Conservation (phyloP, 177 flowering plant species). For the Vitis hybrid region DNA sequence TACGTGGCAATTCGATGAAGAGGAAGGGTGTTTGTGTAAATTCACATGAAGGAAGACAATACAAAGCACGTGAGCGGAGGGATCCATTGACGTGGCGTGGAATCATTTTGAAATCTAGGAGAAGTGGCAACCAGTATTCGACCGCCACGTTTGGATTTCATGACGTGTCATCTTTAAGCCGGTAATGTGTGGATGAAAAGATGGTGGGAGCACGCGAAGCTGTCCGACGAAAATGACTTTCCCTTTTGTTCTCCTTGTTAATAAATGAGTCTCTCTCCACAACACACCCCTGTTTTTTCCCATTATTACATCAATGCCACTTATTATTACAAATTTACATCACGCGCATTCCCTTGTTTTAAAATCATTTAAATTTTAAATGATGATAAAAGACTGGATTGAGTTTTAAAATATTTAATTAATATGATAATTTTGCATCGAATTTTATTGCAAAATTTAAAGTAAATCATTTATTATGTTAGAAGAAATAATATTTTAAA, state of each 20-base stretch:
- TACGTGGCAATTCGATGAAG: not conserved
- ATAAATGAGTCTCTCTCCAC: not conserved
- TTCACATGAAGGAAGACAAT: constrained; percentile 5
- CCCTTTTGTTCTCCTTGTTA: not conserved
- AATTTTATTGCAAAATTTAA: no score
- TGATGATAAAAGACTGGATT: no score
- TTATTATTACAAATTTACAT: not conserved
- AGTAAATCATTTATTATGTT: no score
- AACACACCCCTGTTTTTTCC: not conserved
- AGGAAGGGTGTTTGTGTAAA: not conserved
- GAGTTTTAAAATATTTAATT: no score
- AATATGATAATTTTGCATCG: no score
- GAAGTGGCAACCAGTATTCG: constrained; percentile 13
- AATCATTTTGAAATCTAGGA: constrained; percentile 7
- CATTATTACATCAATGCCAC: not conserved
- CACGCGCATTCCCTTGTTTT: no score
- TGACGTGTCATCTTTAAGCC: constrained; percentile 9
- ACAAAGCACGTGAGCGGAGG: constrained; percentile 19
- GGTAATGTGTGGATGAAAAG: not conserved
- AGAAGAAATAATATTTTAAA: no score
- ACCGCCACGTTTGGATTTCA: not conserved
- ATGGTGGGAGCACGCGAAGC: not conserved
- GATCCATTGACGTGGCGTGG: constrained; percentile 18
- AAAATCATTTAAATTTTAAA: no score
- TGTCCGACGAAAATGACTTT: not conserved